These are phyloP conservation scores for Sindora glabra DNA, from an alignment of 306 rosid species.

Conservation along the genomic window DNA sequence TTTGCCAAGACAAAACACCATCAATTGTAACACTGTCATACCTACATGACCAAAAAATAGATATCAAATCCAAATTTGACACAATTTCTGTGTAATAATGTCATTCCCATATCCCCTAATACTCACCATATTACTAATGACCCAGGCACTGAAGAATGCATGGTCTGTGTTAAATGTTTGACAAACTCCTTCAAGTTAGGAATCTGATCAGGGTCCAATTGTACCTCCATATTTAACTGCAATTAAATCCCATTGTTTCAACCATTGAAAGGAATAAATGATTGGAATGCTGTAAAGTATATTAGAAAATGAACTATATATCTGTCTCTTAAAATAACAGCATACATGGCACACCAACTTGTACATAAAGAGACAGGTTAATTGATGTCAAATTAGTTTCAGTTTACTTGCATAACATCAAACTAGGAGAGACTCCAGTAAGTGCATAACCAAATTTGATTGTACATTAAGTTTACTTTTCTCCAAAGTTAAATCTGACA, in stretches of 20 bases:
- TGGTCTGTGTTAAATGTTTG: conserved; percentile 51
- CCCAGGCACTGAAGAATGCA: conserved; percentile 74
- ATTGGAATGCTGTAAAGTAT: neutral
- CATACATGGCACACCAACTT: neutral
- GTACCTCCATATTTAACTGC: conserved; percentile 89
- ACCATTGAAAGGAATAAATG: neutral
- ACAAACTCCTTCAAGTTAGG: conserved; percentile 68
- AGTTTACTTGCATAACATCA: too few relatives aligned
- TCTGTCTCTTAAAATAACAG: neutral
- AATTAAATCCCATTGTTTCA: conserved; percentile 13
- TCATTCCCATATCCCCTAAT: neutral
- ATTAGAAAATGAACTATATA: neutral
- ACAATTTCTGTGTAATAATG: neutral
- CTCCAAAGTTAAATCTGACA: too few relatives aligned
- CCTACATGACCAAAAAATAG: conserved; percentile 45
- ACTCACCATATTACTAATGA: conserved; percentile 87
- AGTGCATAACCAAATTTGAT: too few relatives aligned
- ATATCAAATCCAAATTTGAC: conserved; percentile 16
- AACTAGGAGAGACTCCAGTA: too few relatives aligned
- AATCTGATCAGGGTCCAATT: conserved; percentile 41
- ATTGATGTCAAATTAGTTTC: too few relatives aligned
- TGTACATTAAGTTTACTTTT: too few relatives aligned
- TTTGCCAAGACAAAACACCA: conserved; percentile 64
- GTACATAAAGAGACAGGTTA: too few relatives aligned
- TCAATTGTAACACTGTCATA: conserved; percentile 77